Percentiles rank a stretch among this genome's conserved stretches.
Evolutionary conservation across 768 basidiomycete species (phyloP).

Genomic region (Kwoniella sp.): DNA sequence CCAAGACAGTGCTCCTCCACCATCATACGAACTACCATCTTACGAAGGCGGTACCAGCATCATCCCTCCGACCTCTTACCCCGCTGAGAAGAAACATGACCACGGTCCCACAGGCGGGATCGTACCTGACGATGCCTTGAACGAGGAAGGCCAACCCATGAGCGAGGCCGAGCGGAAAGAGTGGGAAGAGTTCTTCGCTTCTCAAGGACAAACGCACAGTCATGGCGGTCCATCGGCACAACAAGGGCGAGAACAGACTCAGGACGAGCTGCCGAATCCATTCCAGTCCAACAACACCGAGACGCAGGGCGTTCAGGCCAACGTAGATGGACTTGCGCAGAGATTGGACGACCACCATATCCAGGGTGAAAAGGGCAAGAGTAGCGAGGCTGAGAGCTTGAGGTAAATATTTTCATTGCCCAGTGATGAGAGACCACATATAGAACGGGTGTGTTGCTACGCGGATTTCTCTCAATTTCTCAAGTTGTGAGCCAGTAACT

Average conservation of each 20-base stretch:
- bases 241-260: not conserved
- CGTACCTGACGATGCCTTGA: slow-evolving; percentile 16
- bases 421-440: no score
- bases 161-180: slow-evolving; percentile 40
- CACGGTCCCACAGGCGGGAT: not conserved
- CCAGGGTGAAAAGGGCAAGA: not conserved
- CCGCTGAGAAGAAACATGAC: slow-evolving; percentile 9
- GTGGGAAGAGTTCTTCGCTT: slow-evolving; percentile 38
- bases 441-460: no score
- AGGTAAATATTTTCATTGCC: no score
- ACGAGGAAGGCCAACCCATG: slow-evolving; percentile 30
- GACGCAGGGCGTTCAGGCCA: no score
- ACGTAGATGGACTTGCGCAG: slow-evolving; percentile 1
- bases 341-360: slow-evolving; percentile 3
- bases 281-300: no score
- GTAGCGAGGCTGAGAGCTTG: slow-evolving; percentile 13
- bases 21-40: slow-evolving; percentile 12
- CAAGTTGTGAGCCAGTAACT: no score
- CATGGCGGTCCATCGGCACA: not conserved
- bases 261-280: not conserved
- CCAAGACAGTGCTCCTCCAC: slow-evolving; percentile 3
- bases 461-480: no score
- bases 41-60: not conserved
- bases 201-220: not conserved
- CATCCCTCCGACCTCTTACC: slow-evolving; percentile 2